Evolutionary conservation across 2,329 filamentous ascomycete genomes (phyloP).

Genomic region (Calonectria pseudoturangicola): DNA sequence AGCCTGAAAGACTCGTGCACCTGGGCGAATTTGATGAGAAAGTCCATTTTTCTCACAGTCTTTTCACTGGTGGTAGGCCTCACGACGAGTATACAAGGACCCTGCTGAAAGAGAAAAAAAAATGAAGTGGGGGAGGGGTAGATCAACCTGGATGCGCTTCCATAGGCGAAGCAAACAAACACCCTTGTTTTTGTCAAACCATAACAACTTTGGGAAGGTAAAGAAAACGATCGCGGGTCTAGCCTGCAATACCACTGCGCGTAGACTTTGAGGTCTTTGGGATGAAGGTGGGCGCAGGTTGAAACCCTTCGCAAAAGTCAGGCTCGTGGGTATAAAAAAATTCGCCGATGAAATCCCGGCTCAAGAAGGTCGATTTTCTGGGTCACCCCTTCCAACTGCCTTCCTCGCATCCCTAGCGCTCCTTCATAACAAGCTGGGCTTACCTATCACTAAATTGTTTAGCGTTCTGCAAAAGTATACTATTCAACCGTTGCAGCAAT

Average conservation of each 20-base stretch:
- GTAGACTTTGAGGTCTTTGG: conserved; percentile 32
- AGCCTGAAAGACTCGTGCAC: conserved; percentile 92
- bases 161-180: conserved; percentile 5
- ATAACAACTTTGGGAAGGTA: neutral
- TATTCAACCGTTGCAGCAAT: conserved; percentile 56
- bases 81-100: conserved; percentile 3
- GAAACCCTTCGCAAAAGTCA: conserved; percentile 77
- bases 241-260: neutral
- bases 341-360: conserved; percentile 55
- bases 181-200: conserved; percentile 5
- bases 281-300: conserved; percentile 60
- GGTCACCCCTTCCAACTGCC: conserved; percentile 7
- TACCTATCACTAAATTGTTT: neutral
- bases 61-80: conserved; percentile 8
- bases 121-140: conserved; percentile 22
- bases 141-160: neutral
- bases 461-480: neutral
- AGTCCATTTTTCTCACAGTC: conserved; percentile 76
- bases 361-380: conserved; percentile 41
- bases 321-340: conserved; percentile 43
- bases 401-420: conserved; percentile 2
- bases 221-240: neutral
- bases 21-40: conserved; percentile 92
- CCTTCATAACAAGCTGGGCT: conserved; percentile 4
- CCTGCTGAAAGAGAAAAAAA: conserved; percentile 7